A percentile compares a stretch with the other conserved stretches of the same genome.
phyloP scores from a whole-genome alignment of 2,329 filamentous ascomycete species.

The Cladophialophora bantiana region DNA sequence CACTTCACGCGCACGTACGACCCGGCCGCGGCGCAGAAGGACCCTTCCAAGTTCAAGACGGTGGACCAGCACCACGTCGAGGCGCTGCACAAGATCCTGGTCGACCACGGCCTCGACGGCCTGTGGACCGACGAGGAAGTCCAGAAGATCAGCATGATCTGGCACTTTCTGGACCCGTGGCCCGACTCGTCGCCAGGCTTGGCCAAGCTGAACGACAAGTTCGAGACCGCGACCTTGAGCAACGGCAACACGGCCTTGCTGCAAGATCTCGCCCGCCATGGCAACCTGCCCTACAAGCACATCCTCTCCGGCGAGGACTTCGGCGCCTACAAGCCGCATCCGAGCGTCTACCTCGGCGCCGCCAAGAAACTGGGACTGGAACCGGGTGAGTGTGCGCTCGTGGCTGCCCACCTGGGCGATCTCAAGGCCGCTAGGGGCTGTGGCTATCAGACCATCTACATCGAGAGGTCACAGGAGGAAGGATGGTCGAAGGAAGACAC shows the following conservation, averaged over 20 bases:
- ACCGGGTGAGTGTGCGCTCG: constrained; percentile 72
- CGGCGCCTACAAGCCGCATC: constrained; percentile 75
- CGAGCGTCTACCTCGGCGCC: constrained; percentile 71
- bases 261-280: constrained; percentile 66
- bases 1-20: constrained; percentile 62
- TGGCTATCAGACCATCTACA: constrained; percentile 75
- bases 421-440: constrained; percentile 68
- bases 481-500: constrained; percentile 61
- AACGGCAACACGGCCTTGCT: constrained; percentile 77
- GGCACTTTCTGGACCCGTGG: constrained; percentile 78
- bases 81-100: constrained; percentile 66
- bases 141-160: constrained; percentile 68
- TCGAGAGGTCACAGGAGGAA: constrained; percentile 74
- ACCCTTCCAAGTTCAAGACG: constrained; percentile 64
- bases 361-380: constrained; percentile 63
- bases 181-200: constrained; percentile 66
- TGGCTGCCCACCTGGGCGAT: constrained; percentile 77
- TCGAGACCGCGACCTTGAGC: constrained; percentile 71
- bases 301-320: constrained; percentile 75
- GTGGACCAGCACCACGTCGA: constrained; percentile 75
- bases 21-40: constrained; percentile 42
- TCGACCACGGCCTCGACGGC: constrained; percentile 61
- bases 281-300: constrained; percentile 66
- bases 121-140: constrained; percentile 70
- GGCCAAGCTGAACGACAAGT: constrained; percentile 60